Evolutionary conservation across 768 basidiomycete genomes (phyloP).

Genomic region (Gloeophyllum trabeum): DNA sequence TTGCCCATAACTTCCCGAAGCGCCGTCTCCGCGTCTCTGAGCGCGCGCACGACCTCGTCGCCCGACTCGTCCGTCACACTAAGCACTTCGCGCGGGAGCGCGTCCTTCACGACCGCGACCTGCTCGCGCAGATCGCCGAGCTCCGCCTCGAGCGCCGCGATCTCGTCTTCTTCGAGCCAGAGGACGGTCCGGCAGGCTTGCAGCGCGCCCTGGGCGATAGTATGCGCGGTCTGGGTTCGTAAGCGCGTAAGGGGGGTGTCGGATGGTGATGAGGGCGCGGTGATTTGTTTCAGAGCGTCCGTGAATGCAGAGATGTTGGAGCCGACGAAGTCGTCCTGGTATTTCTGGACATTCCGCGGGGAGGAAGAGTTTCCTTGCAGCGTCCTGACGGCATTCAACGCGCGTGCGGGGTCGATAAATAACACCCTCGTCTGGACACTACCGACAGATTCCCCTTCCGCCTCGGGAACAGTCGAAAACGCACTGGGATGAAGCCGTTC

Average conservation of each 20-base stretch:
- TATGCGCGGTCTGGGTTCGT: not conserved
- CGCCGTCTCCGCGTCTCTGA: conserved; percentile 17
- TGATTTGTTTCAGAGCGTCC: conserved; percentile 21
- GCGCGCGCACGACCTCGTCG: conserved; percentile 14
- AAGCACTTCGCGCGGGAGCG: conserved; percentile 11
- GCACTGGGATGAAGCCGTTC: not conserved
- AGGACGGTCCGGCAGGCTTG: not conserved
- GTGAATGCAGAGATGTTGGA: conserved; percentile 47
- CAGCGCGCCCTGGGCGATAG: not conserved
- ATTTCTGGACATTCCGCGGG: conserved; percentile 43
- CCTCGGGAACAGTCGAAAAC: not conserved
- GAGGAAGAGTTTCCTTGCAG: conserved; percentile 36
- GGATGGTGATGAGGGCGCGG: conserved; percentile 2
- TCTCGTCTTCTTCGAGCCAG: not conserved
- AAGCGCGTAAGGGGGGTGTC: not conserved
- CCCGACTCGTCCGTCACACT: conserved; percentile 7
- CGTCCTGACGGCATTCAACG: conserved; percentile 36
- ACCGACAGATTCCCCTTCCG: conserved; percentile 4
- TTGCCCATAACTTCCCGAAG: conserved; percentile 19
- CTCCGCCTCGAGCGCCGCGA: not conserved
- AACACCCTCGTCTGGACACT: conserved; percentile 18
- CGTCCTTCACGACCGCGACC: conserved; percentile 13
- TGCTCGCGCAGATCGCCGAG: not conserved
- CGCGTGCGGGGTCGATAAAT: conserved; percentile 48
- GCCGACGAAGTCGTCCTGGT: conserved; percentile 47